phyloP scores from a whole-genome alignment of 768 basidiomycete species.

The Floccularia luteovirens region DNA sequence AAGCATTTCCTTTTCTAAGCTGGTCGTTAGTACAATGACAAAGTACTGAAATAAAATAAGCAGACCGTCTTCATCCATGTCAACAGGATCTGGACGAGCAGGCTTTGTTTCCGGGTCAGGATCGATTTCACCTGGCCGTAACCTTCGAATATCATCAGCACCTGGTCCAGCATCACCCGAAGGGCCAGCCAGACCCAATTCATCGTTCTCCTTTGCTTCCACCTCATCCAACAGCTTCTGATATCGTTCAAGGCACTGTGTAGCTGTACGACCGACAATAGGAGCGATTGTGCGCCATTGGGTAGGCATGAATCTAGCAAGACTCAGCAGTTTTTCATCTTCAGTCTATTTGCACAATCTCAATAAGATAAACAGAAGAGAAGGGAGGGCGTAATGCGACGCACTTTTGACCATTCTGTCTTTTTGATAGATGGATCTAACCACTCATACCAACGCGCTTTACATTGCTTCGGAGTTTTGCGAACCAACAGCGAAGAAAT shows the following conservation, averaged over 20 bases:
- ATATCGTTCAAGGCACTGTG: conserved; percentile 96
- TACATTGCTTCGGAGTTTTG: conserved; percentile 99
- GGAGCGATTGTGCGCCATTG: conserved; percentile 99
- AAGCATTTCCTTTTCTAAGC: conserved; percentile 95
- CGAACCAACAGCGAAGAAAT: conserved; percentile 96
- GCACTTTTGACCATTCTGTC: conserved; percentile 97
- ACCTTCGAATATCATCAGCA: conserved; percentile 84
- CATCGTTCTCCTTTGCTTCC: conserved; percentile 93
- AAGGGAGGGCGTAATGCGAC: not conserved
- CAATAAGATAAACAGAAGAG: conserved; percentile 2
- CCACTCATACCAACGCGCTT: conserved; percentile 99
- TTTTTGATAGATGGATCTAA: conserved; percentile 99
- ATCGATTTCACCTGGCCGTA: conserved; percentile 96
- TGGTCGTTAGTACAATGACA: not conserved
- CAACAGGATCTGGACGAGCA: conserved; percentile 96
- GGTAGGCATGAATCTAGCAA: conserved; percentile 98
- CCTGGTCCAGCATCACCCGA: conserved; percentile 75
- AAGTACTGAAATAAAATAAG: not conserved
- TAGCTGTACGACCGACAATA: conserved; percentile 95
- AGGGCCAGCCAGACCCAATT: conserved; percentile 84
- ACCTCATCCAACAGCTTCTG: conserved; percentile 97
- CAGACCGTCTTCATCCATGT: conserved; percentile 98
- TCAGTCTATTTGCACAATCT: conserved; percentile 67
- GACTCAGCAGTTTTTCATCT: conserved; percentile 95
- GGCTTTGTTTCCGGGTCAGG: conserved; percentile 99